These are phyloP conservation scores for Dactylellina haptotyla DNA, from an alignment of 2,329 filamentous ascomycete genomes.

Conservation along the genomic window DNA sequence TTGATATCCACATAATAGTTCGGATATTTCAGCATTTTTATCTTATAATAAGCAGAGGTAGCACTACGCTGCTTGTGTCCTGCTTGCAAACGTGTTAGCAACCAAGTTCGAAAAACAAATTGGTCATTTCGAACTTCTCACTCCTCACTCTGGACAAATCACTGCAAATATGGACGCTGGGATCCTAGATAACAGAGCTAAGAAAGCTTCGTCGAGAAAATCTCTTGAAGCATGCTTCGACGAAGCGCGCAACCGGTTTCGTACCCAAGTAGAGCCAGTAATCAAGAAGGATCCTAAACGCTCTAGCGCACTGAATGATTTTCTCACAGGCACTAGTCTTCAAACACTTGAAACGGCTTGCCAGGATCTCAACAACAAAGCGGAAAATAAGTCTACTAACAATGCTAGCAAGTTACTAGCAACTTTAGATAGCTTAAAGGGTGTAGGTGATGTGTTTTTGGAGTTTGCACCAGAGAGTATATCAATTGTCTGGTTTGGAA, in stretches of 20 bases:
- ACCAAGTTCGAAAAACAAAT: too few species aligned
- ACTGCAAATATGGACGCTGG: too few species aligned
- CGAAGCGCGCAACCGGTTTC: constrained; percentile 18
- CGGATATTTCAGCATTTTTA: too few species aligned
- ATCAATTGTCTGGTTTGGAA: constrained; percentile 26
- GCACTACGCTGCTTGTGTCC: too few species aligned
- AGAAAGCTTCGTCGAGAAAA: too few species aligned
- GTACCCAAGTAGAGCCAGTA: constrained; percentile 8
- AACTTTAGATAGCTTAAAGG: constrained; percentile 7
- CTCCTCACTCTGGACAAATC: too few species aligned
- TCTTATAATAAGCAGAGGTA: too few species aligned
- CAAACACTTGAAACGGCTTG: neutral
- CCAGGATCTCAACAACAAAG: constrained; percentile 2
- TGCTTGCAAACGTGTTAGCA: too few species aligned
- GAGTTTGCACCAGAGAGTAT: constrained; percentile 14
- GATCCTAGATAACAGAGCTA: too few species aligned
- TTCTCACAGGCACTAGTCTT: neutral
- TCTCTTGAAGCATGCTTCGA: neutral
- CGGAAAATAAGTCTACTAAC: constrained; percentile 16
- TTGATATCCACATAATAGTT: too few species aligned
- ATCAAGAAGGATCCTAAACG: neutral
- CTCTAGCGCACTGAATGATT: neutral
- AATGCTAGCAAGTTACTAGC: neutral
- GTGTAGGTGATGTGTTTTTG: constrained; percentile 8
- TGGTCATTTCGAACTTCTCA: too few species aligned